Evolutionary conservation across 805 yeast genomes (phyloP).

Genomic region (Ogataea ramenticola): DNA sequence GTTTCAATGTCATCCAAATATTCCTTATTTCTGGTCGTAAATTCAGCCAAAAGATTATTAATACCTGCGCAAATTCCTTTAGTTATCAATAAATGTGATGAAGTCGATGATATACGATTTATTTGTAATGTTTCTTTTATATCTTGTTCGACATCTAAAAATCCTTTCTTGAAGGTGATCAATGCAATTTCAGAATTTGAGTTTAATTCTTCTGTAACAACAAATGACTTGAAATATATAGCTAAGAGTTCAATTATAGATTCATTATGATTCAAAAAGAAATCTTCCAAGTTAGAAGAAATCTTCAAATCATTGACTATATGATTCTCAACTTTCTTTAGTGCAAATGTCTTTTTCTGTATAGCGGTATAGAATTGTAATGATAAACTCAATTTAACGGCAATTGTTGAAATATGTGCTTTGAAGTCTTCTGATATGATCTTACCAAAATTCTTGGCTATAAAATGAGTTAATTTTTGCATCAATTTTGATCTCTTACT

Average conservation of each 20-base stretch:
- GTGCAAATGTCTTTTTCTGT: not conserved
- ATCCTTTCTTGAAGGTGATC: not conserved
- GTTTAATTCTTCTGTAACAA: not conserved
- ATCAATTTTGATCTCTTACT: constrained; percentile 33
- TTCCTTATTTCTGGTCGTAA: not conserved
- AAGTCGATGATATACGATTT: not conserved
- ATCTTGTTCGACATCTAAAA: not conserved
- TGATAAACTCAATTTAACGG: constrained; percentile 13
- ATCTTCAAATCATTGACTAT: not conserved
- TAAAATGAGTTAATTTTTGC: constrained; percentile 13
- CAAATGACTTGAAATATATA: constrained; percentile 4
- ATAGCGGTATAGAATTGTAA: constrained; percentile 7
- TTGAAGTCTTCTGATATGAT: constrained; percentile 2
- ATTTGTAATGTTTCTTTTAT: not conserved
- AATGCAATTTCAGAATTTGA: not conserved
- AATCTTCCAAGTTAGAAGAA: not conserved
- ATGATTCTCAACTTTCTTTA: not conserved
- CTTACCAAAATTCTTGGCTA: constrained; percentile 12
- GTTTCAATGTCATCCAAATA: not conserved
- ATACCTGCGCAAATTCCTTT: constrained; percentile 1
- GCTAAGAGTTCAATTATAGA: constrained; percentile 5
- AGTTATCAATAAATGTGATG: not conserved
- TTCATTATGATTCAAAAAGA: not conserved
- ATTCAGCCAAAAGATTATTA: not conserved
- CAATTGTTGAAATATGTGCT: constrained; percentile 6